Conservation (phyloP, 108 stramenopile species). For the Pseudonitzschia pungens region DNA sequence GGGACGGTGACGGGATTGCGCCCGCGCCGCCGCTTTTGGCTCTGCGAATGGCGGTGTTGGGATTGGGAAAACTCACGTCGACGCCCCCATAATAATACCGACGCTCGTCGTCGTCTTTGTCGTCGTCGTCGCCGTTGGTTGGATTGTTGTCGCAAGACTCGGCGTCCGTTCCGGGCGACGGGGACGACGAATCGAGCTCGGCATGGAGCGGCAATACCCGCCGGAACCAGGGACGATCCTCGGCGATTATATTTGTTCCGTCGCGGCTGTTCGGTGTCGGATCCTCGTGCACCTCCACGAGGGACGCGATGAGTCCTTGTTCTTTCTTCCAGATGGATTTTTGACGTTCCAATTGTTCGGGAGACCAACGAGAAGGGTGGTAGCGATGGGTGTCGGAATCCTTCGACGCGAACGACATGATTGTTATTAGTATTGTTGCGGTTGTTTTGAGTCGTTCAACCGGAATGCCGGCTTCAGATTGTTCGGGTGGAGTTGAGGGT, state of each 20-base stretch:
- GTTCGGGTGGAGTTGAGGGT: too few relatives aligned
- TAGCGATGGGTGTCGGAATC: too few relatives aligned
- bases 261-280: too few relatives aligned
- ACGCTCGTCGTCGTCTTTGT: too few relatives aligned
- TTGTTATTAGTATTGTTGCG: too few relatives aligned
- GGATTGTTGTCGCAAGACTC: slow-evolving; percentile 1
- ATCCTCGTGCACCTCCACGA: slow-evolving; percentile 21
- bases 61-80: slow-evolving; percentile 54
- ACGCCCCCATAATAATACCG: slow-evolving; percentile 64
- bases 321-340: slow-evolving; percentile 25
- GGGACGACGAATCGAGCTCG: slow-evolving; percentile 20
- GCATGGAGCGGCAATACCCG: slow-evolving; percentile 8
- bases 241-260: slow-evolving; percentile 1
- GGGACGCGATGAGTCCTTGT: slow-evolving; percentile 23
- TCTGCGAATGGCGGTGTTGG: not conserved
- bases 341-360: too few relatives aligned
- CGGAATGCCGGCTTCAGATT: too few relatives aligned
- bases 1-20: slow-evolving; percentile 21
- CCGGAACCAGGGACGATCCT: slow-evolving; percentile 13
- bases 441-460: too few relatives aligned
- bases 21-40: not conserved
- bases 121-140: too few relatives aligned
- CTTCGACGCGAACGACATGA: too few relatives aligned
- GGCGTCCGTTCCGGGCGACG: not conserved
- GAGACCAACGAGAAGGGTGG: too few relatives aligned